Base-by-base conservation (phyloP, 2,329 filamentous ascomycete genomes). In the Aspergillus terreus region DNA sequence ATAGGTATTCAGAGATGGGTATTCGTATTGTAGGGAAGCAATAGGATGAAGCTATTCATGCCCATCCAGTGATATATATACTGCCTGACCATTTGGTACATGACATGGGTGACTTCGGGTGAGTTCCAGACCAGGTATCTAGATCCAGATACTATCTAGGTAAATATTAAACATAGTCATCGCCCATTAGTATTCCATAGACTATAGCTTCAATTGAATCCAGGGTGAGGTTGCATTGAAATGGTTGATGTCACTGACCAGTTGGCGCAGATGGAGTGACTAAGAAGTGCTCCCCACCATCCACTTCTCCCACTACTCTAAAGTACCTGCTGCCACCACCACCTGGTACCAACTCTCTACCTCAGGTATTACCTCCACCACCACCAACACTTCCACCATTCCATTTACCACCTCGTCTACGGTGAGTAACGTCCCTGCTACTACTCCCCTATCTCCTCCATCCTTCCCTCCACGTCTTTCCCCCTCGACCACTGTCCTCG, bases 221-320 rank as follows among this genome's bases (percentile, higher is more conserved):
- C 27, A 10, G 27, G 5, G 27, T 11, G 27, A 30, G 27, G 27
- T 30, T 40, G 40, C 7, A 42, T 33, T 25, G 33, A 32, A 50
- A 48, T 54, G 49, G 58, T 59, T 60, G 58, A 60, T 60, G 52
- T 58, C 58, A 60, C 51, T 50, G 54, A 49, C 49, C 54, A 46
- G 52, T 50, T 44, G 43, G 47, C 46, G 48, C 42, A 49, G 43
- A 42, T 50, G 40, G 50, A 46, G 55, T 54, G 52, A 51, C 46
- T 57, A 51, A 54, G 55, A 47, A 52, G 27, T 25, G 43, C 15
- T 45, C 33, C 33, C 15, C 43, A 53, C 53, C 53, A 59, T 53
- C 53, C 55, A 56, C 56, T 53, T 27, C 54, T 47, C 46, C 44
- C 17, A 15, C 36, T 19, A 15, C 36, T 40, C 36, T 14, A 7